Evolutionary conservation across 257 asterid genomes (phyloP), one percentile per base, ranked within the genome.

Genomic region (Linderniella brevidens): DNA sequence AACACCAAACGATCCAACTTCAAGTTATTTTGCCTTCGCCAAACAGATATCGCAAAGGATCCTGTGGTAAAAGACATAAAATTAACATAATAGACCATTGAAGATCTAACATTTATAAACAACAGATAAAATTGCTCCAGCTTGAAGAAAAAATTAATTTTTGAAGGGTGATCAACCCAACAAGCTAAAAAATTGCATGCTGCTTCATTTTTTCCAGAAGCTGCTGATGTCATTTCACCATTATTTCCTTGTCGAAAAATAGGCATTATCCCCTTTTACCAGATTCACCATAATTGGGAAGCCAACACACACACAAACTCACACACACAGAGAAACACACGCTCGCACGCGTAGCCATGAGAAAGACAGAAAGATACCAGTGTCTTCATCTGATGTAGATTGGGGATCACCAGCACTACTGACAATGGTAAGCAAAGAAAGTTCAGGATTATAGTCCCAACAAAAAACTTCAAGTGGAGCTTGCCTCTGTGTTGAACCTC

Each of bases 361-460:
- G 25, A 35, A 39, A 37, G 43, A 53, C 53, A 32, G 47, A 57
- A 20, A 25, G 3, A 25, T 77, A 73, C 87, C 79, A 61, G 49
- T 35, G 67, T 60, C 62, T 58, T 64, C 75, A 66, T 59, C 59
- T 48, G 54, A 49, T 9, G 76, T 48, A 52, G 70, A 54, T 42
- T 69, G 66, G 40, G 19, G 53, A 53, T 70, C 71, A 54, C 63
- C 74, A 72, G 65, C 67, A 60, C 64, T 42, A 68, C 80, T 65
- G 71, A 80, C 69, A 20, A 72, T 38, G 55, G 76, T 81, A 64
- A 74, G 69, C 59, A 85, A 59, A 45, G 71, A 69, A 46, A 64
- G 77, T 63, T 55, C 50, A 19, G 71, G 70, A 69, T 70, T 74
- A 68, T 78, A 79, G 78, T 90, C 94, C 79, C 80, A 60, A 77